Percentiles rank a stretch among this genome's conserved stretches.
These are phyloP conservation scores for Nepenthes alata DNA, from an alignment of 179 eudicot genomes.

Conservation along the genomic window DNA sequence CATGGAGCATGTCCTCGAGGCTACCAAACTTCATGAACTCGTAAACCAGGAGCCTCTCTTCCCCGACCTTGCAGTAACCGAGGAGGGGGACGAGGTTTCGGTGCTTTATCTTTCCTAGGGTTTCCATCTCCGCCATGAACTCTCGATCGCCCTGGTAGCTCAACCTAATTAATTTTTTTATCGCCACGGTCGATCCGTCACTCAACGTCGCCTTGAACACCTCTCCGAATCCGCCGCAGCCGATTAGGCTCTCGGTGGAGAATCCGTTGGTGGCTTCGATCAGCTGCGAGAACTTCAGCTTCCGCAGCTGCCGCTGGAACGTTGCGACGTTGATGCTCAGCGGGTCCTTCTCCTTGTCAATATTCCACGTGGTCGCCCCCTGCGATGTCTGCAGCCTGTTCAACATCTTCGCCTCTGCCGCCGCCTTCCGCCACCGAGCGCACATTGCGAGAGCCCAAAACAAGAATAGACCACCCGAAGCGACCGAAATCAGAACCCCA, in stretches of 20 bases:
- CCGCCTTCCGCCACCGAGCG: conserved; percentile 40
- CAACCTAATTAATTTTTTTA: conserved; percentile 73
- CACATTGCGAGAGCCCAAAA: conserved; percentile 76
- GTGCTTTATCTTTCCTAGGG: conserved; percentile 89
- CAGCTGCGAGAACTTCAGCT: conserved; percentile 82
- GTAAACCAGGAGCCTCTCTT: conserved; percentile 82
- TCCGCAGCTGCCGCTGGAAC: conserved; percentile 73
- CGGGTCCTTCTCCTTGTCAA: conserved; percentile 89
- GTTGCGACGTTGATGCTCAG: conserved; percentile 96
- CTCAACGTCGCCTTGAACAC: conserved; percentile 87
- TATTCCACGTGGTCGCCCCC: conserved; percentile 90
- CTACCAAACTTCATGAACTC: conserved; percentile 87
- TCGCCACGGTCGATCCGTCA: conserved; percentile 93
- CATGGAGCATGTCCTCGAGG: conserved; percentile 87
- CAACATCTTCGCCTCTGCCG: conserved; percentile 68
- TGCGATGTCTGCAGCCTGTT: conserved; percentile 49
- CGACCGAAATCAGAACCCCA: conserved; percentile 63
- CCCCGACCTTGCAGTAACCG: conserved; percentile 92
- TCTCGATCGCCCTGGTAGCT: conserved; percentile 95
- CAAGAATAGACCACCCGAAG: conserved; percentile 46
- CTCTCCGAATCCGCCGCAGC: conserved; percentile 90
- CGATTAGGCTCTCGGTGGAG: conserved; percentile 83
- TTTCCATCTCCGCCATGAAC: conserved; percentile 98
- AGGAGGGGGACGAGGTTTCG: conserved; percentile 78
- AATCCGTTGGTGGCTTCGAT: conserved; percentile 98